These are phyloP conservation scores for Cladosporium sp. DNA, from an alignment of 2,329 filamentous ascomycete species.

Conservation along the genomic window DNA sequence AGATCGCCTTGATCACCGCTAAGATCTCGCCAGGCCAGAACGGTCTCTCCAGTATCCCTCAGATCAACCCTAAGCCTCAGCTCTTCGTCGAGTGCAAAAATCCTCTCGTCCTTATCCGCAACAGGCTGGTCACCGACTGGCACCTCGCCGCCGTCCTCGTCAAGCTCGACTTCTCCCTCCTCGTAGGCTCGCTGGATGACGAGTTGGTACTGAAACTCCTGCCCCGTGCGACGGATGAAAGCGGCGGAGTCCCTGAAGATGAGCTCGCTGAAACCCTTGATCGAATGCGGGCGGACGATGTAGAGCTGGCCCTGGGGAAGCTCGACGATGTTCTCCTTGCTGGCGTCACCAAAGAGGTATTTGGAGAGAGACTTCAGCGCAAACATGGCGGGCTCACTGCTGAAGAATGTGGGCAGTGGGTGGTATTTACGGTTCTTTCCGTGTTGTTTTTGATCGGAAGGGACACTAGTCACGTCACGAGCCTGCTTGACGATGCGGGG, in stretches of 20 bases:
- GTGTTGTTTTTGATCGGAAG: too few relatives aligned
- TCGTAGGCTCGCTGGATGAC: constrained; percentile 95
- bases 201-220: constrained; percentile 96
- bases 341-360: constrained; percentile 81
- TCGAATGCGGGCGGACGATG: constrained; percentile 87
- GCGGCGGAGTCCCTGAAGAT: constrained; percentile 94
- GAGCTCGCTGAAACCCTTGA: constrained; percentile 96
- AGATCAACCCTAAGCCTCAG: constrained; percentile 82
- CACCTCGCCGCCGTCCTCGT: constrained; percentile 69
- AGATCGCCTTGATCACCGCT: constrained; percentile 91
- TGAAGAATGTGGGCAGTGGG: too few relatives aligned
- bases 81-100: constrained; percentile 87
- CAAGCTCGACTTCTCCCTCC: constrained; percentile 87
- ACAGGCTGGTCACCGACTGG: constrained; percentile 55
- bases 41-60: constrained; percentile 72
- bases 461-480: too few relatives aligned
- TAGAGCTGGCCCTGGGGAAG: constrained; percentile 95
- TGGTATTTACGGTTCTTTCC: too few relatives aligned
- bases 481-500: too few relatives aligned
- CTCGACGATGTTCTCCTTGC: constrained; percentile 90
- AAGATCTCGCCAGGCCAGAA: constrained; percentile 90
- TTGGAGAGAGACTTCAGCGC: constrained; percentile 49
- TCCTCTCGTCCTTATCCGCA: constrained; percentile 94
- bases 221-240: constrained; percentile 84
- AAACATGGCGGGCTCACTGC: constrained; percentile 23